Evolutionary conservation across 2,329 filamentous ascomycete species (phyloP), one percentile per base, ranked within the genome.

Genomic region (Bertia moriformis): DNA sequence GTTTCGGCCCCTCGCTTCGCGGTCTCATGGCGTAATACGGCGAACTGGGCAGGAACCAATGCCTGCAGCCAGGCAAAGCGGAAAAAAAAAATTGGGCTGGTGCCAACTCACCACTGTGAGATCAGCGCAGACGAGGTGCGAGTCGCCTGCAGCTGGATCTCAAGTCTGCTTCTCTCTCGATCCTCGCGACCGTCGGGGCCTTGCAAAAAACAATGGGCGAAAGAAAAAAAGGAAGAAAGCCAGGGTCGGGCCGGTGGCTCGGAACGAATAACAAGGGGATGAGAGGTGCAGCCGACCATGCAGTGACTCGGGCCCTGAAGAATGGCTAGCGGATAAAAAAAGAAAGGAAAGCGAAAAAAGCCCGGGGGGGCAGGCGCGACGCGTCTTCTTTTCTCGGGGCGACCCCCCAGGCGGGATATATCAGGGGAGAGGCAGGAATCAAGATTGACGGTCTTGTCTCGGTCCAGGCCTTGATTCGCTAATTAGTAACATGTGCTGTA

Each of bases 91-190:
- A 27, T 27, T 27, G 22, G 7, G 37, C 39, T 43, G 39, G 38
- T 40, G 42, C 43, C 39, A 44, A 48, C 65, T 67, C 54, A 71
- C 67, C 65, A 61, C 55, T 43, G 53, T 51, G 67, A 71, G 71
- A 74, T 67, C 71, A 75, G 70, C 59, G 66, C 71, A 76, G 71
- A 76, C 72, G 69, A 72, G 54, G 49, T 47, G 54, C 44, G 49
- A 54, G 57, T 72, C 71, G 71, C 66, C 72, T 71, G 69, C 68
- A 62, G 61, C 71, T 69, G 67, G 66, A 57, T 54, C n/a, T n/a
- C n/a, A n/a, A n/a, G n/a, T n/a, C n/a, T n/a, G n/a, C n/a, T n/a
- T n/a, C n/a, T n/a, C n/a, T n/a, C n/a, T n/a, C n/a, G n/a, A n/a
- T 51, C 53, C 12, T 40, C 24, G 15, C 41, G 32, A 42, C 22